These are phyloP conservation scores for Candida sonorensis DNA, from an alignment of 805 yeast genomes.

Conservation along the genomic window DNA sequence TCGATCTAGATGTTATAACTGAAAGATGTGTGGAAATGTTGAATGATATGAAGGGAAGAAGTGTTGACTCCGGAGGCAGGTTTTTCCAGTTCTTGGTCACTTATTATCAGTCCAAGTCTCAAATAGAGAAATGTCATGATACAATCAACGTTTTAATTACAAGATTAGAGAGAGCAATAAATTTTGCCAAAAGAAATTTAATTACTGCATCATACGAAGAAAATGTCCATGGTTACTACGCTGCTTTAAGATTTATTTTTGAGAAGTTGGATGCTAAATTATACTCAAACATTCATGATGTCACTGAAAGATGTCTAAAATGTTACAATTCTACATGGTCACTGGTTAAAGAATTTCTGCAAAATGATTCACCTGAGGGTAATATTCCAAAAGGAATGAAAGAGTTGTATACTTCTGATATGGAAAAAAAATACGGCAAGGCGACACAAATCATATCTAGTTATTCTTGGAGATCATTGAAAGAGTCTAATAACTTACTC, in stretches of 20 bases:
- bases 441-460: conserved; percentile 46
- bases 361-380: conserved; percentile 70
- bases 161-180: conserved; percentile 28
- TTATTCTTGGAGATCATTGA: conserved; percentile 77
- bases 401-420: conserved; percentile 27
- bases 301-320: conserved; percentile 7
- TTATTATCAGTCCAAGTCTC: conserved; percentile 23
- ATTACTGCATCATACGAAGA: conserved; percentile 37
- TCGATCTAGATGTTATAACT: conserved; percentile 16
- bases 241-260: conserved; percentile 41
- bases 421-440: conserved; percentile 28
- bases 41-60: conserved; percentile 45
- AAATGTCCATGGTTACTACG: conserved; percentile 66
- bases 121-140: conserved; percentile 11
- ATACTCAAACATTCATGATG: conserved; percentile 1
- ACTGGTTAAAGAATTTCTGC: conserved; percentile 39
- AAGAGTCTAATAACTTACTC: conserved; percentile 61
- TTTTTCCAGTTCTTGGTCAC: conserved; percentile 45
- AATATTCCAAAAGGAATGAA: conserved; percentile 43
- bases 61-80: conserved; percentile 76
- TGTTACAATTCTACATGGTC: conserved; percentile 33
- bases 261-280: conserved; percentile 13
- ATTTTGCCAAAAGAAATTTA: conserved; percentile 29
- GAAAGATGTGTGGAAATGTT: conserved; percentile 24
- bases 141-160: conserved; percentile 28